Percentiles rank a stretch among this genome's conserved stretches.
phyloP scores from a whole-genome alignment of 306 rosid species.

The Malus sieversii region DNA sequence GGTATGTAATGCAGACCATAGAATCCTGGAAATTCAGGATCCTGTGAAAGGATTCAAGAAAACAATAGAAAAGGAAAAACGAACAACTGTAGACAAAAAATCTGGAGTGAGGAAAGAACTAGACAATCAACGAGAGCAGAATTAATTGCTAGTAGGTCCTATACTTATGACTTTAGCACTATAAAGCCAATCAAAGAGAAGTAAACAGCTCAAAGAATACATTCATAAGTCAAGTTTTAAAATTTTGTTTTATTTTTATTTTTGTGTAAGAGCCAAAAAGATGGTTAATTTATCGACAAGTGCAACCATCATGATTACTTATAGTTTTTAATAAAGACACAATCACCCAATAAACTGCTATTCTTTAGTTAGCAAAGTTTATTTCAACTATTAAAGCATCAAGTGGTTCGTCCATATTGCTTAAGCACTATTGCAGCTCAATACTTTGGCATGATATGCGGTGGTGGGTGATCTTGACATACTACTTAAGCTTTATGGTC shows the following conservation, averaged over 20 bases:
- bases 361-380: background rate
- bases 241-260: background rate
- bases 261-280: background rate
- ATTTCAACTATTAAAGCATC: background rate
- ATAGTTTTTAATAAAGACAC: background rate
- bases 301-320: background rate
- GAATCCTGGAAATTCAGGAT: background rate
- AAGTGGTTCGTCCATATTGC: too few relatives aligned
- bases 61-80: background rate
- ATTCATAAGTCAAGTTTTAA: background rate
- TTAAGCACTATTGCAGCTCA: background rate
- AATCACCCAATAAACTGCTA: background rate
- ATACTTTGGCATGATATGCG: background rate
- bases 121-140: background rate
- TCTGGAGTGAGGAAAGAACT: background rate
- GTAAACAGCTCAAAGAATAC: background rate
- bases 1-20: background rate
- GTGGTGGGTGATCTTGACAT: background rate
- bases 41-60: background rate
- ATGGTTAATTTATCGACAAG: background rate
- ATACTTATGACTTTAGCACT: background rate
- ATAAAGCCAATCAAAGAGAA: background rate
- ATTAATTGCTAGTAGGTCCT: background rate
- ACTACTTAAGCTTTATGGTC: background rate
- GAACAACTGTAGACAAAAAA: background rate